Base-by-base conservation (phyloP, 345 rosid genomes). In the Draba incana region DNA sequence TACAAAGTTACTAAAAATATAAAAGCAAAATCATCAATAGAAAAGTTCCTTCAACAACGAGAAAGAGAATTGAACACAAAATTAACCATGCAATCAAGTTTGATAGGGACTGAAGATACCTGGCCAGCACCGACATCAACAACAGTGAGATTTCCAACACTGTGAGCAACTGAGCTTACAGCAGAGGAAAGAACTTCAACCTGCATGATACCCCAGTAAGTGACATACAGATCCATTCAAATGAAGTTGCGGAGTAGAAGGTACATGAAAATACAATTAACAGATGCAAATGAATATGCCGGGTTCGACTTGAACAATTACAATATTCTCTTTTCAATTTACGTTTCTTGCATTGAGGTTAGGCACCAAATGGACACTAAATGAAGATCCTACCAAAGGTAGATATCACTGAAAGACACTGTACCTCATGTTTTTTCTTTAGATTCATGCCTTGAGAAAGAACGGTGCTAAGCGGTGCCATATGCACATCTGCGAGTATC, bases 101-200 rank as follows among this genome's bases (percentile, higher is more conserved):
- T 55, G 64, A 35, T 14, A 42, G 48, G 45, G 54, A 14, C 2
- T 30, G 28, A 35, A 8, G 62, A 68, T 68, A 90, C 98, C 92
- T 88, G 97, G 72, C 98, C 98, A 68, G 97, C 84, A 68, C 98
- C 98, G 3, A 93, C 96, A 74, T 93, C 98, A 47, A 93, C 80
- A 52, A 93, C 70, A 9, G 84, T 79, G 67, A 81, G 72, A 70
- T 85, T 86, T 57, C 82, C 70, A 73, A 85, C 81, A 23, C 71
- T 80, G 28, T 80, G 80, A 46, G 80, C 83, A 68, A 84, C 63
- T 41, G 84, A 88, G 80, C 77, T 83, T 42, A 85, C 87, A 76
- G 86, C 75, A 33, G 94, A 89, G 62, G 97, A 86, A 51, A 93
- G 96, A 79, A 90, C 73, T 85, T 90, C 86, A n/a, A 93, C 88